These are phyloP conservation scores for Nicotiana benthamiana DNA, from an alignment of 257 asterid species.

Conservation along the genomic window DNA sequence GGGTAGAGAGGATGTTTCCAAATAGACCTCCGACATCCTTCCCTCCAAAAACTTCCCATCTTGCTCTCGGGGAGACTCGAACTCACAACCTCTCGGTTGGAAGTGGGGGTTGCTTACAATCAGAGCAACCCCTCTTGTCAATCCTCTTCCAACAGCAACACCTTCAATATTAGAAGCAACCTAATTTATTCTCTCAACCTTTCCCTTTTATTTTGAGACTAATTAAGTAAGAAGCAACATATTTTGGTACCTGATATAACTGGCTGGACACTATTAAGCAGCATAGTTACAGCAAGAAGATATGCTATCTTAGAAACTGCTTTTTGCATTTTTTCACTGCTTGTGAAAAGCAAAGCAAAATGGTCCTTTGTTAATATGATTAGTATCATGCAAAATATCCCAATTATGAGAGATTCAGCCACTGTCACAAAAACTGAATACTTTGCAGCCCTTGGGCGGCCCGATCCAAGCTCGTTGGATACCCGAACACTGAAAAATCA, in stretches of 20 bases:
- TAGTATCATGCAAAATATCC: slow-evolving; percentile 55
- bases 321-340: slow-evolving; percentile 64
- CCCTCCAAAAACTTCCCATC: too few species aligned
- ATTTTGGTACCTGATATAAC: slow-evolving; percentile 68
- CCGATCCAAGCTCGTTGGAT: slow-evolving; percentile 87
- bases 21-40: too few species aligned
- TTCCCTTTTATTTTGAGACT: background rate
- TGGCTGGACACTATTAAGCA: slow-evolving; percentile 89
- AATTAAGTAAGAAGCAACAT: background rate
- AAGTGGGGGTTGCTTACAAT: too few species aligned
- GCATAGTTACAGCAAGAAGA: slow-evolving; percentile 74
- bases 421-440: slow-evolving; percentile 63
- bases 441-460: slow-evolving; percentile 86
- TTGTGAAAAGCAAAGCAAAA: slow-evolving; percentile 61
- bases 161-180: slow-evolving; percentile 29
- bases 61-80: too few species aligned
- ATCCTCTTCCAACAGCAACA: slow-evolving; percentile 98
- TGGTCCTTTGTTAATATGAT: slow-evolving; percentile 56
- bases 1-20: too few species aligned
- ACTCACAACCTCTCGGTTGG: too few species aligned
- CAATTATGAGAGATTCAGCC: slow-evolving; percentile 55
- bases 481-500: slow-evolving; percentile 55
- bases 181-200: background rate
- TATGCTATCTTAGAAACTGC: slow-evolving; percentile 78
- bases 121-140: too few species aligned